Base-by-base conservation (phyloP, 2,329 filamentous ascomycete genomes). In the Calonectria ilicicola region DNA sequence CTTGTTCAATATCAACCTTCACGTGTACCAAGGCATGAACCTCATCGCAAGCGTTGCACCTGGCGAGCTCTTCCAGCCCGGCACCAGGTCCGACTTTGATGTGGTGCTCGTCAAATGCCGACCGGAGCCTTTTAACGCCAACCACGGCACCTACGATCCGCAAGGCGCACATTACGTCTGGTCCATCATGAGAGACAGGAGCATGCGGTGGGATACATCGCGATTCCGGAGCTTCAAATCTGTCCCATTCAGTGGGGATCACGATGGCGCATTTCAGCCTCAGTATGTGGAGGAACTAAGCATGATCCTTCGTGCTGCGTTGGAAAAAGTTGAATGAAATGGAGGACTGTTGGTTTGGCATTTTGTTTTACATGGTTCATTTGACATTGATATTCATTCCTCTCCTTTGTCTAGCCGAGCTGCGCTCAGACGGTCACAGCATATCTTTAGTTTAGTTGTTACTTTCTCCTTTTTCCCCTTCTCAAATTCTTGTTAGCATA, bases 211-310 rank as follows among this genome's bases (percentile, higher is more conserved):
- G 77, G 69, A 79, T 21, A 44, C 70, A 7, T 60, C 53, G 27
- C 76, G 70, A 29, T 79, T 79, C 40, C 58, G 67, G 38, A 76
- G 68, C 47, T 78, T 78, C 27, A 51, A 73, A 62, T 72, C 70
- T 23, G 72, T 76, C 29, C 74, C 77, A 2, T 78, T 78, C 38
- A 76, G 76, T 53, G 77, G 76, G 9, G 72, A 77, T 15, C 77
- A 78, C 64, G 76, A 78, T 58, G 69, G 76, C 8, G 77, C 77
- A 12, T 78, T 78, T 60, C 70, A 75, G 71, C 75, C 76, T 17
- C 67, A 70, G 62, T 56, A 67, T 53, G 73, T 78, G 23, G 74
- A 70, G 21, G 76, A 78, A 64, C 56, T 78, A 65, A 78, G 76
- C 70, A 51, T 49, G 17, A 78, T 78, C 42, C 64, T 78, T 32